Evolutionary conservation across 148 eudicot genomes (phyloP).

Genomic region (Camellia granthamiana): DNA sequence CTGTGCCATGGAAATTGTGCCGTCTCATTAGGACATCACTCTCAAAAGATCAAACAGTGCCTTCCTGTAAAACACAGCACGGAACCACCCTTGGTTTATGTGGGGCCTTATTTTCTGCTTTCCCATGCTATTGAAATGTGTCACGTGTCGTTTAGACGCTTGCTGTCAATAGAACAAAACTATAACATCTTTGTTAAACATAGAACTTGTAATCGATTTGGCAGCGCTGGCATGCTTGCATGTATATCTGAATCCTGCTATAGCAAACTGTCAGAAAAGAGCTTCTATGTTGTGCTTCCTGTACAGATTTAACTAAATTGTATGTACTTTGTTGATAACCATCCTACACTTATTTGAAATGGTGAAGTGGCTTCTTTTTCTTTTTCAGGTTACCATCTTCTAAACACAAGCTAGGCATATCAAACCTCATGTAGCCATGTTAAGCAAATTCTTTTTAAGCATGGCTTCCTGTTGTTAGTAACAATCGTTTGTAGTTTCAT

Average conservation of each 20-base stretch:
- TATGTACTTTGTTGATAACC: not conserved
- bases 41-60: not conserved
- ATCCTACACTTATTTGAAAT: not conserved
- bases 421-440: not conserved
- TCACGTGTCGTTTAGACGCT: not conserved
- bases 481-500: not conserved
- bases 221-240: not conserved
- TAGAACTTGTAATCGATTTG: not conserved
- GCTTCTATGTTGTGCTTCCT: not conserved
- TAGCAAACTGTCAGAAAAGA: not conserved
- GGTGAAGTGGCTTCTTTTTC: not conserved
- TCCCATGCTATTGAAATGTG: not conserved
- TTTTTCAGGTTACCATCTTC: not conserved
- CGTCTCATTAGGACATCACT: not conserved
- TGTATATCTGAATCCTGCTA: not conserved
- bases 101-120: not conserved
- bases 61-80: not conserved
- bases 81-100: not conserved
- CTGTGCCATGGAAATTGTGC: not conserved
- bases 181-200: not conserved
- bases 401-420: not conserved
- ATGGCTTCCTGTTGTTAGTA: not conserved
- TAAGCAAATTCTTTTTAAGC: not conserved
- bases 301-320: not conserved
- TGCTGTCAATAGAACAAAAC: not conserved